phyloP scores from a whole-genome alignment of 2,329 filamentous ascomycete species.

The Penicillium sp. region DNA sequence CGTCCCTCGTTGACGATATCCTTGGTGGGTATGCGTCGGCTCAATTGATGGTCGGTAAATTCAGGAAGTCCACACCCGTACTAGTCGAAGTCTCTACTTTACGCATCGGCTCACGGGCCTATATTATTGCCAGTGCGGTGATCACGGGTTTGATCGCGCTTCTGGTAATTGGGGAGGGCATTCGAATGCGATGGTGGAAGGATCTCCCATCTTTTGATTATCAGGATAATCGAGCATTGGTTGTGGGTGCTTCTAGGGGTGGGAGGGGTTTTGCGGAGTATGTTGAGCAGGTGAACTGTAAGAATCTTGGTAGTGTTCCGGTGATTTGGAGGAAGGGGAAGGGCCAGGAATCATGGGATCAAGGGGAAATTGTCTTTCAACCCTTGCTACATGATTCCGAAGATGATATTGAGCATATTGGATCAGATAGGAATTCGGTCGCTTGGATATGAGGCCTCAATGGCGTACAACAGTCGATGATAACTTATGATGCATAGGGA shows the following conservation, averaged over 20 bases:
- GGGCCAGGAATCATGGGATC: not conserved
- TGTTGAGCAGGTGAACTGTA: not conserved
- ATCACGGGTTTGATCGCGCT: not conserved
- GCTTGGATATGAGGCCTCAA: not conserved
- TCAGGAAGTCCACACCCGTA: not conserved
- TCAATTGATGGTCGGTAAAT: not conserved
- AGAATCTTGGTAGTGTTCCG: not conserved
- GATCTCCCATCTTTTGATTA: conserved; percentile 5
- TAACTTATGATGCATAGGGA: not conserved
- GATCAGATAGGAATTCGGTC: not conserved
- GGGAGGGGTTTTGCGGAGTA: not conserved
- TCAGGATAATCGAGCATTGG: conserved; percentile 2
- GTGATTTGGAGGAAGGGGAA: conserved; percentile 1
- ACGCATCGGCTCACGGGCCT: not conserved
- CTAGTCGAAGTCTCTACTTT: not conserved
- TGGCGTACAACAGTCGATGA: not conserved
- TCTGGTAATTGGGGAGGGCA: not conserved
- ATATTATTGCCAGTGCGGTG: not conserved
- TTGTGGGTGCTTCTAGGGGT: conserved; percentile 2
- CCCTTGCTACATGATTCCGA: not conserved
- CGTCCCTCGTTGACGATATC: conserved; percentile 2
- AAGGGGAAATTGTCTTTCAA: not conserved
- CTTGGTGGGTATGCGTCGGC: conserved; percentile 7
- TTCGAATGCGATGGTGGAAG: conserved; percentile 5
- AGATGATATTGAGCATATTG: not conserved